Evolutionary conservation across 1,284 basidiomycete species (phyloP).

Genomic region (Chalciporus sp.): DNA sequence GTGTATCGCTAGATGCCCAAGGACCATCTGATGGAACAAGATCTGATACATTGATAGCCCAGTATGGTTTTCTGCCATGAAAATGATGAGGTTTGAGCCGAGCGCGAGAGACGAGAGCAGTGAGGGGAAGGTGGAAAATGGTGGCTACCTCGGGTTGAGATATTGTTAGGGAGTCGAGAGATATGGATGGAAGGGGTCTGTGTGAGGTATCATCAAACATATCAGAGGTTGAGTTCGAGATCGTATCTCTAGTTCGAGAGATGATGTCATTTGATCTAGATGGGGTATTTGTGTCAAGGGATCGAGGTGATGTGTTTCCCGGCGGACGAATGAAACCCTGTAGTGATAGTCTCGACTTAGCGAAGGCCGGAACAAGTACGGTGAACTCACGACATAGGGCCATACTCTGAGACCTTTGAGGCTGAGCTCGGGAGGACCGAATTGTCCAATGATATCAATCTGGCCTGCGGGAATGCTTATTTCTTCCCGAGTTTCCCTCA

Average conservation of each 20-base stretch:
- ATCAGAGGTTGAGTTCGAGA: neutral
- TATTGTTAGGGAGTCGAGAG: conserved; percentile 51
- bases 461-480: conserved; percentile 58
- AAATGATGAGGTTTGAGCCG: conserved; percentile 58
- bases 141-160: conserved; percentile 68
- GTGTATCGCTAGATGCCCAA: conserved; percentile 23
- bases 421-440: conserved; percentile 65
- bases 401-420: conserved; percentile 65
- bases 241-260: neutral
- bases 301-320: neutral
- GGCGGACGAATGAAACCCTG: conserved; percentile 65
- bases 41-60: conserved; percentile 69
- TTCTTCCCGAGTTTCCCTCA: conserved; percentile 77
- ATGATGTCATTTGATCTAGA: neutral
- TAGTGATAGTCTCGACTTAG: neutral
- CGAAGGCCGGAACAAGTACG: neutral
- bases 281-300: neutral
- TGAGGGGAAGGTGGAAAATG: conserved; percentile 70
- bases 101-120: conserved; percentile 46
- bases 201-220: conserved; percentile 28
- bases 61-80: conserved; percentile 62
- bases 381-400: conserved; percentile 68
- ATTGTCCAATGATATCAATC: conserved; percentile 64
- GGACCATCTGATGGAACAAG: conserved; percentile 40
- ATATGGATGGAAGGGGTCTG: conserved; percentile 60